Conservation (phyloP, 164 flowering plant genomes). For the Chimonanthus praecox region DNA sequence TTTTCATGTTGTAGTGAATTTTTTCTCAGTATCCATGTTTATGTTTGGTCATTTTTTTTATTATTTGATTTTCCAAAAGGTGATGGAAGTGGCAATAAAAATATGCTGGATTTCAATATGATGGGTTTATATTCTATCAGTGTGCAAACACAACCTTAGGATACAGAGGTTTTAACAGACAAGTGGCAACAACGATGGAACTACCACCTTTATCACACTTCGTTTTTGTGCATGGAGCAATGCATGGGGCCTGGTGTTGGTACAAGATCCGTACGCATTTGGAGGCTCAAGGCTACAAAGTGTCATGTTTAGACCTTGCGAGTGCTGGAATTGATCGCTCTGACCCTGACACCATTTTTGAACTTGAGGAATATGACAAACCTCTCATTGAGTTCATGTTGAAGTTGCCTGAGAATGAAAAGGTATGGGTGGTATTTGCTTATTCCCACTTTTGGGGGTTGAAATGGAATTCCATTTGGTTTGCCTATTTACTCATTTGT, state of each 20-base stretch:
- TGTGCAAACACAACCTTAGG: no score
- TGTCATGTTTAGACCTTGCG: constrained; percentile 31
- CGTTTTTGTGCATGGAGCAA: constrained; percentile 24
- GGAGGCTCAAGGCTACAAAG: constrained; percentile 27
- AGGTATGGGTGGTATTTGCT: constrained; percentile 12
- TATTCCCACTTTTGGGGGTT: no score
- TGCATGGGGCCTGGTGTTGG: constrained; percentile 31
- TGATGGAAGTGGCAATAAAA: no score
- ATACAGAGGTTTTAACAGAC: no score
- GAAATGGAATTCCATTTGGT: constrained; percentile 14
- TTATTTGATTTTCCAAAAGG: no score
- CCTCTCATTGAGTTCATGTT: constrained; percentile 30
- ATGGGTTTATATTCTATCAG: no score
- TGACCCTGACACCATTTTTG: constrained; percentile 21
- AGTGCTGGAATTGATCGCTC: constrained; percentile 27
- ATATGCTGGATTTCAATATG: no score
- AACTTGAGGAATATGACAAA: constrained; percentile 23
- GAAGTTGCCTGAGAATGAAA: constrained; percentile 17
- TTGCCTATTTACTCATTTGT: constrained; percentile 17
- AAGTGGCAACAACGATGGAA: neutral
- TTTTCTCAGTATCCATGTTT: no score
- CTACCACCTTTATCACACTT: constrained; percentile 12
- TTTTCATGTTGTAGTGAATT: no score
- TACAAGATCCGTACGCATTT: constrained; percentile 19
- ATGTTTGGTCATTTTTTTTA: no score